phyloP scores from a whole-genome alignment of 108 stramenopile species.

The Hondaea fermentalgiana region DNA sequence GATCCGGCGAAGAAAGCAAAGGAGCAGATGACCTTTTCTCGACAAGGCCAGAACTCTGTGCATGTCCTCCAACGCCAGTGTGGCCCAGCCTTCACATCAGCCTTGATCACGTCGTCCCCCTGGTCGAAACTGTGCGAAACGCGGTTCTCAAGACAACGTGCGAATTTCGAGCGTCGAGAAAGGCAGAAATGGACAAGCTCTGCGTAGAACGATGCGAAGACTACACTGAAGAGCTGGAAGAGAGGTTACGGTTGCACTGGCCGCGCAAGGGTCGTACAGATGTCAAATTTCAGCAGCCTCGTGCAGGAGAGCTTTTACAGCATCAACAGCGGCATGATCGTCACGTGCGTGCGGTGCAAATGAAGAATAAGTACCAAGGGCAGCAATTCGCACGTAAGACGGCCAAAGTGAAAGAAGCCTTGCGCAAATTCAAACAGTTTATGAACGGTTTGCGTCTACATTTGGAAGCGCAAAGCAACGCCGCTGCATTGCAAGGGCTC shows the following conservation, averaged over 20 bases:
- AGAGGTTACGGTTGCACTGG: constrained; percentile 51
- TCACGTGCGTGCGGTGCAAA: not conserved
- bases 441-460: constrained; percentile 16
- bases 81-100: too few relatives aligned
- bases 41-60: too few relatives aligned
- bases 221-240: constrained; percentile 52
- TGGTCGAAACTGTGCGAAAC: too few relatives aligned
- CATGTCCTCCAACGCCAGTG: too few relatives aligned
- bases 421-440: constrained; percentile 13
- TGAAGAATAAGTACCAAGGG: constrained; percentile 27
- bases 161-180: not conserved
- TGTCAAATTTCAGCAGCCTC: constrained; percentile 42
- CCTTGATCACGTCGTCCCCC: too few relatives aligned
- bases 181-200: not conserved
- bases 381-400: not conserved
- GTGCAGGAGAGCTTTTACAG: constrained; percentile 42
- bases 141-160: too few relatives aligned
- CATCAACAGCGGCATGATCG: constrained; percentile 34
- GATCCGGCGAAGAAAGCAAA: too few relatives aligned
- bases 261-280: constrained; percentile 49
- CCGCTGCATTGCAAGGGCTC: constrained; percentile 48
- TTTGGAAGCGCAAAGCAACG: constrained; percentile 26
- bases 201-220: constrained; percentile 18
- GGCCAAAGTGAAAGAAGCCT: not conserved
- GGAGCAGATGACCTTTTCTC: too few relatives aligned